phyloP scores from a whole-genome alignment of 768 basidiomycete genomes.

The Lactifluus pinguis region DNA sequence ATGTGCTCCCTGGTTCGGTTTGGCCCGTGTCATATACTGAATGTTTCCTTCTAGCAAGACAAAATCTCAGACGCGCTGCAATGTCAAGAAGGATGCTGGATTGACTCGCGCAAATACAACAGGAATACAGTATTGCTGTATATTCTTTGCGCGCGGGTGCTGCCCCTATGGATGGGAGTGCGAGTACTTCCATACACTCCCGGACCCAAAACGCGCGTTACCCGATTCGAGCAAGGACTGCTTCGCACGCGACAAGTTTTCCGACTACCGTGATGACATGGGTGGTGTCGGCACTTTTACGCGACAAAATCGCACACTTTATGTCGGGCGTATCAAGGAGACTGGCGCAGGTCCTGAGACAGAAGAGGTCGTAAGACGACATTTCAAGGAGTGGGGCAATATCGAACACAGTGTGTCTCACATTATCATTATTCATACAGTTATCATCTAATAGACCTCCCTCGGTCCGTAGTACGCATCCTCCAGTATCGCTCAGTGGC shows the following conservation, averaged over 20 bases:
- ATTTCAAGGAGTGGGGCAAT: constrained; percentile 94
- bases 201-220: constrained; percentile 42
- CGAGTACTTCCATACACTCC: constrained; percentile 88
- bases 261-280: constrained; percentile 98
- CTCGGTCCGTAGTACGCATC: constrained; percentile 55
- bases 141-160: constrained; percentile 94
- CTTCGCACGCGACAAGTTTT: constrained; percentile 93
- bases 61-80: constrained; percentile 79
- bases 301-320: constrained; percentile 87
- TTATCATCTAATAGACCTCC: background rate
- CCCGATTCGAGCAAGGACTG: constrained; percentile 76
- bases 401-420: constrained; percentile 75
- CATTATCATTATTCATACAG: background rate
- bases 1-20: constrained; percentile 24
- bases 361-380: constrained; percentile 80
- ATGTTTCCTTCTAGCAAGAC: constrained; percentile 52
- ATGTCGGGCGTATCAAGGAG: constrained; percentile 91
- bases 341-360: constrained; percentile 82
- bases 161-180: constrained; percentile 99
- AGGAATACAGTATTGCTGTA: constrained; percentile 85
- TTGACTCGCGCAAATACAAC: constrained; percentile 93
- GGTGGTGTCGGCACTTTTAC: constrained; percentile 97
- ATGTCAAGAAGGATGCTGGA: constrained; percentile 80
- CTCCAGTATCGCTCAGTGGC: constrained; percentile 92
- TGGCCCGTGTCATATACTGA: constrained; percentile 8